These are phyloP conservation scores for Salvia rosmarinus DNA, from an alignment of 257 asterid species.

Conservation along the genomic window DNA sequence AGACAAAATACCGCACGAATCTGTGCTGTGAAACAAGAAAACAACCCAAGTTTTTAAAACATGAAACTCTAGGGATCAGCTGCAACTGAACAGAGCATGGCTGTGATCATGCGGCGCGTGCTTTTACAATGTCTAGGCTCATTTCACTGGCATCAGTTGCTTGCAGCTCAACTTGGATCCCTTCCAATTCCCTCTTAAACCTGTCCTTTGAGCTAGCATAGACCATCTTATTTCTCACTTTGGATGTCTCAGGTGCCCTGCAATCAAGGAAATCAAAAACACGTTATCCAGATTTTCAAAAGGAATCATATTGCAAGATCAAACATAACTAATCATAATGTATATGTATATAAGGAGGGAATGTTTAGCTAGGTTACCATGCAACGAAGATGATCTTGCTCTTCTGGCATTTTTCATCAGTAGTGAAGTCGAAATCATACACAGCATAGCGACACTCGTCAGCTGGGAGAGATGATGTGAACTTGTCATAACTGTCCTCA, in stretches of 20 bases:
- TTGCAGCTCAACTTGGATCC: slow-evolving; percentile 79
- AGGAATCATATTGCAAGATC: too few species aligned
- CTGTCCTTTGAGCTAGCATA: slow-evolving; percentile 89
- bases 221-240: slow-evolving; percentile 89
- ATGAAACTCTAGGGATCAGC: not conserved
- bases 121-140: slow-evolving; percentile 81
- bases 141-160: slow-evolving; percentile 92
- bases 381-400: slow-evolving; percentile 86
- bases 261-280: not conserved
- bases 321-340: too few species aligned
- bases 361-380: slow-evolving; percentile 40
- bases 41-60: slow-evolving; percentile 6
- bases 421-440: slow-evolving; percentile 73
- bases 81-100: not conserved
- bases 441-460: slow-evolving; percentile 87
- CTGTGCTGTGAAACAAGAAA: slow-evolving; percentile 15
- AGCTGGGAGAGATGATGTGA: slow-evolving; percentile 58
- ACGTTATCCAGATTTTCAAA: not conserved
- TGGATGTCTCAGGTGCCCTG: slow-evolving; percentile 80
- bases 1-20: not conserved
- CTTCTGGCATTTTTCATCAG: slow-evolving; percentile 79
- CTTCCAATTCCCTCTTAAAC: slow-evolving; percentile 85
- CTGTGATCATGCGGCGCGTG: slow-evolving; percentile 43
- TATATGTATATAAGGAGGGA: too few species aligned
- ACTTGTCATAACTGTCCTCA: slow-evolving; percentile 56